Conservation (phyloP, 2,329 filamentous ascomycete species). For the Endoconidiophora polonica region DNA sequence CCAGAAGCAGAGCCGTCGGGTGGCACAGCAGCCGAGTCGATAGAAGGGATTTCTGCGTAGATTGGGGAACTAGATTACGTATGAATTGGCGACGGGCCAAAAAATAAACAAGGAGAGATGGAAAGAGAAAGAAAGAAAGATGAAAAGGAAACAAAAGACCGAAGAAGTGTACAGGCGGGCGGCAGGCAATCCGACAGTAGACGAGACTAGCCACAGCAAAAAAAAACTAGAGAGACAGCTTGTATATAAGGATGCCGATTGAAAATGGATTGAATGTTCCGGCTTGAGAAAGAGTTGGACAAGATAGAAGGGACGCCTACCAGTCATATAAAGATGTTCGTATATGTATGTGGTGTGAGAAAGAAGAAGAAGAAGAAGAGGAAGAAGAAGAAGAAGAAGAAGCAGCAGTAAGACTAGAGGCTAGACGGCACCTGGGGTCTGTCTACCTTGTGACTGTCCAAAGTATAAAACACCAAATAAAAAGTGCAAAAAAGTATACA, state of each 20-base stretch:
- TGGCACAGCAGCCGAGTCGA: slow-evolving; percentile 4
- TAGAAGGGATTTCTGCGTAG: slow-evolving; percentile 8
- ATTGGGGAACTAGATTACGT: too few relatives aligned
- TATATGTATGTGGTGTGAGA: slow-evolving; percentile 11
- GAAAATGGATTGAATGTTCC: too few relatives aligned
- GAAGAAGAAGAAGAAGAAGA: slow-evolving; percentile 9
- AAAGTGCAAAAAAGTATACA: too few relatives aligned
- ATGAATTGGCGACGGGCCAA: not conserved
- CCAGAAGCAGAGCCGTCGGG: not conserved
- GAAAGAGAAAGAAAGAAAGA: slow-evolving; percentile 12
- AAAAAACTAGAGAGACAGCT: too few relatives aligned
- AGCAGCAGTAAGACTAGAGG: slow-evolving; percentile 14
- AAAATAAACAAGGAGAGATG: slow-evolving; percentile 7
- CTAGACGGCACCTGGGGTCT: slow-evolving; percentile 1
- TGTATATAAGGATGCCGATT: too few relatives aligned
- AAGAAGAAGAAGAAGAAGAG: slow-evolving; percentile 8
- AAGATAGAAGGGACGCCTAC: too few relatives aligned
- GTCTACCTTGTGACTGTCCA: too few relatives aligned
- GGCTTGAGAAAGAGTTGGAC: too few relatives aligned
- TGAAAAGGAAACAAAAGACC: not conserved
- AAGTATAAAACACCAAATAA: too few relatives aligned
- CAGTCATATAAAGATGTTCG: not conserved
- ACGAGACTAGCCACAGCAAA: too few relatives aligned
- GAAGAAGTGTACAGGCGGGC: too few relatives aligned
- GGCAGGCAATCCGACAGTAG: too few relatives aligned